Conservation (phyloP, 2,329 filamentous ascomycete species). For the Colletotrichum nymphaeae region DNA sequence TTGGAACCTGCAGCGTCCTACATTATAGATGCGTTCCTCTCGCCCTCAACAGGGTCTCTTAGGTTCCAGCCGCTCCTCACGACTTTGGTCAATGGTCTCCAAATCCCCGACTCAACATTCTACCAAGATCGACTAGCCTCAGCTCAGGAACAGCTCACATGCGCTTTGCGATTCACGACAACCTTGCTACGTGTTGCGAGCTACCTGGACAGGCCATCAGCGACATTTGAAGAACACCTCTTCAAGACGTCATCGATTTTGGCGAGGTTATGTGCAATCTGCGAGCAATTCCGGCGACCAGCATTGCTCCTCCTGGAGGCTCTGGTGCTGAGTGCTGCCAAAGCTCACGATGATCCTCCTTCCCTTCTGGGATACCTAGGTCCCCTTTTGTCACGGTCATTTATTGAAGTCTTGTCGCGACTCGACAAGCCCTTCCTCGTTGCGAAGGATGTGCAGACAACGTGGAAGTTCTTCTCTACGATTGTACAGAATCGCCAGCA, state of each 20-base stretch:
- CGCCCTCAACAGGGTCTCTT: slow-evolving; percentile 75
- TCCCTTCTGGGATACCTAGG: slow-evolving; percentile 93
- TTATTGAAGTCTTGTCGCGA: slow-evolving; percentile 81
- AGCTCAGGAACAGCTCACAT: slow-evolving; percentile 71
- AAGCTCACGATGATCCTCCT: slow-evolving; percentile 79
- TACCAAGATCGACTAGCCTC: slow-evolving; percentile 66
- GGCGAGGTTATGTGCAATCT: slow-evolving; percentile 79
- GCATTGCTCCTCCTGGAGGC: slow-evolving; percentile 78
- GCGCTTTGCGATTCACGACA: slow-evolving; percentile 74
- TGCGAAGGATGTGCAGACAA: slow-evolving; percentile 70
- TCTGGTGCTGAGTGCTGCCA: slow-evolving; percentile 77
- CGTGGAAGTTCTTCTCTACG: slow-evolving; percentile 88
- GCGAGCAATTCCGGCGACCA: slow-evolving; percentile 73
- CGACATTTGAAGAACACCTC: slow-evolving; percentile 79
- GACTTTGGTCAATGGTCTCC: slow-evolving; percentile 72
- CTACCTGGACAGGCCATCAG: slow-evolving; percentile 70
- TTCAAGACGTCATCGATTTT: slow-evolving; percentile 85
- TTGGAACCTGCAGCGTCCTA: slow-evolving; percentile 81
- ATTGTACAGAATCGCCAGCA: slow-evolving; percentile 92
- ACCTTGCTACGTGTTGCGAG: slow-evolving; percentile 78
- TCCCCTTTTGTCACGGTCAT: slow-evolving; percentile 83
- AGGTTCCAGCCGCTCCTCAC: slow-evolving; percentile 82
- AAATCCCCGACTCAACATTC: slow-evolving; percentile 70
- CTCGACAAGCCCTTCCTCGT: slow-evolving; percentile 82
- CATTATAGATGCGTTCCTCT: slow-evolving; percentile 81